A percentile compares a stretch with the other conserved stretches of the same genome.
Evolutionary conservation across 768 basidiomycete genomes (phyloP).

Genomic region (Clathrus columnatus): DNA sequence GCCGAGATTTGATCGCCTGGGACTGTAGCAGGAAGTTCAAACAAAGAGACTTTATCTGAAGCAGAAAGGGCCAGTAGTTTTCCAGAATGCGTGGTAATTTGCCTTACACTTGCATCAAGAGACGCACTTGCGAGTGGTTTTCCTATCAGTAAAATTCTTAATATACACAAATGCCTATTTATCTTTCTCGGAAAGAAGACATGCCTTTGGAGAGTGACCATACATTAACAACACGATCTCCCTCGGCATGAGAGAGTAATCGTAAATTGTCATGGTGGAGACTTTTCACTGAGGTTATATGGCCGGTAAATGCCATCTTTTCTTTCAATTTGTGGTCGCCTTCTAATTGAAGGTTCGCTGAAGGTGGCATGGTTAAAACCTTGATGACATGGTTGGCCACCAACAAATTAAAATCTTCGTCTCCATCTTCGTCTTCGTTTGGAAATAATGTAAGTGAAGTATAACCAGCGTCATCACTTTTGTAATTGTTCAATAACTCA

Average conservation of each 20-base stretch:
- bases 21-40: slow-evolving; percentile 39
- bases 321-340: slow-evolving; percentile 37
- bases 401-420: slow-evolving; percentile 31
- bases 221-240: slow-evolving; percentile 52
- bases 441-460: slow-evolving; percentile 42
- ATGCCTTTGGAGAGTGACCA: slow-evolving; percentile 38
- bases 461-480: slow-evolving; percentile 49
- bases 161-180: background rate
- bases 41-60: slow-evolving; percentile 51
- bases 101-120: slow-evolving; percentile 54
- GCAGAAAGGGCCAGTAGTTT: slow-evolving; percentile 47
- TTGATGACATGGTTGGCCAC: slow-evolving; percentile 54
- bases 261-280: slow-evolving; percentile 45
- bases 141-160: slow-evolving; percentile 33
- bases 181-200: slow-evolving; percentile 22
- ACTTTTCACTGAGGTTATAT: slow-evolving; percentile 46
- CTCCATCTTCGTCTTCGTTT: slow-evolving; percentile 20
- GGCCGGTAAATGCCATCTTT: slow-evolving; percentile 51
- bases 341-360: slow-evolving; percentile 13
- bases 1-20: slow-evolving; percentile 37
- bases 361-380: slow-evolving; percentile 31
- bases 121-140: slow-evolving; percentile 52
- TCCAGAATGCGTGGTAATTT: slow-evolving; percentile 23
- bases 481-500: slow-evolving; percentile 41
- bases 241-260: slow-evolving; percentile 54